Base-by-base conservation (phyloP, 345 rosid species). In the Carallia pectinifolia region DNA sequence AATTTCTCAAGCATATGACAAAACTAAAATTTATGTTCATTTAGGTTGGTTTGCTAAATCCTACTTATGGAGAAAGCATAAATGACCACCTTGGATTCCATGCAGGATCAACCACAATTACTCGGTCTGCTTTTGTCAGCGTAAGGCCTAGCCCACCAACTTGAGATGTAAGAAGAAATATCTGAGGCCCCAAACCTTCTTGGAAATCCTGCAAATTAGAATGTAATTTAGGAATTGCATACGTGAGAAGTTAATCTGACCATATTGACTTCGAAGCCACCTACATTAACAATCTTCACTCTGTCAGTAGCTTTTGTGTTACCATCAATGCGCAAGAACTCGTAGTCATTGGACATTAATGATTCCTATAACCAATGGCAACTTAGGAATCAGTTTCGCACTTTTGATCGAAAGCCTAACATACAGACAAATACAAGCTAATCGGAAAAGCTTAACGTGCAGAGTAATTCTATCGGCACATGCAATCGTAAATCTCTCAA, bases 111-210 rank as follows among this genome's bases (percentile, higher is more conserved):
- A 91, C 96, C 68, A 89, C 98, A 80, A 93, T 95, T 53, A 95
- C 99, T 48, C 97, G 99, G 69, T 95, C 99, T 37, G 99, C 99
- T 77, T 87, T 90, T 53, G 97, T 95, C 59, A 95, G 90, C 19
- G 99, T 95, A 59, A 95, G 99, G 76, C 99, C 99, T 29, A 95
- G 93, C 69, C 99, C 99, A 61, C 99, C 99, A 74, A 95, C 99
- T 85, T 92, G 98, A 67, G 99, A 89, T 71, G 99, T 95, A 77
- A 95, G 62, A 68, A 95, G 91, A 81, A 92, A 95, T 81, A 95
- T 86, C 72, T 96, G 96, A 64, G 98, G 96, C 68, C 81, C 87
- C 55, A 17, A 55, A 67, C 90, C 97, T 67, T 81, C 85, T 86
- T 95, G 98, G 76, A 95, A 95, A 38, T 92, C 97, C 99, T 95